phyloP scores from a whole-genome alignment of 202 grass and related monocot genomes.

The Musa balbisiana region DNA sequence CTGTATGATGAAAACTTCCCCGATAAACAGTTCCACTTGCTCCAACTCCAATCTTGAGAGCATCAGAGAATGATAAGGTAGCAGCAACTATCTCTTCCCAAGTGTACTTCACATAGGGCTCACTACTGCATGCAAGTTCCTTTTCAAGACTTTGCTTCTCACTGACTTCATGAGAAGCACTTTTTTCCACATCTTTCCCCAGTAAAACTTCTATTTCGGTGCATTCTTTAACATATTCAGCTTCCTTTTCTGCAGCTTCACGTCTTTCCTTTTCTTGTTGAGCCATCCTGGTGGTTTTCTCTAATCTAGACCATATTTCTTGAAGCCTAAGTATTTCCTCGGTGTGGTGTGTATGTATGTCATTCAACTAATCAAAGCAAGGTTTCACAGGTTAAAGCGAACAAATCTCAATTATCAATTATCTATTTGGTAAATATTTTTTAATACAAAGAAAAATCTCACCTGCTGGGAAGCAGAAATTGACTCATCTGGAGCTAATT shows the following conservation, averaged over 20 bases:
- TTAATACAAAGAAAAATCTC: slow-evolving; percentile 3
- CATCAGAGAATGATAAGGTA: slow-evolving; percentile 55
- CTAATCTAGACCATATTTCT: slow-evolving; percentile 41
- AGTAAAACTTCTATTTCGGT: not conserved
- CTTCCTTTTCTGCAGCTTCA: slow-evolving; percentile 31
- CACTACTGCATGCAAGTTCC: slow-evolving; percentile 31
- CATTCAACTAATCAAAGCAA: slow-evolving; percentile 34
- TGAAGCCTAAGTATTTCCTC: slow-evolving; percentile 43
- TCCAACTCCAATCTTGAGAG: slow-evolving; percentile 51
- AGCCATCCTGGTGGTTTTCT: slow-evolving; percentile 34
- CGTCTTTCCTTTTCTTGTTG: slow-evolving; percentile 42
- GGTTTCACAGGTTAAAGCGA: slow-evolving; percentile 6
- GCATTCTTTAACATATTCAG: slow-evolving; percentile 10
- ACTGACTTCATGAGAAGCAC: slow-evolving; percentile 24
- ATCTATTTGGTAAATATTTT: not conserved
- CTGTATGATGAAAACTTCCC: slow-evolving; percentile 50
- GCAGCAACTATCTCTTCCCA: slow-evolving; percentile 62
- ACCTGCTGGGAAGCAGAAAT: slow-evolving; percentile 36
- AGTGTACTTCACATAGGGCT: slow-evolving; percentile 49
- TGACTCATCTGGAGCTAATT: slow-evolving; percentile 35
- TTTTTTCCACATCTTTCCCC: slow-evolving; percentile 27
- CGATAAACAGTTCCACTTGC: slow-evolving; percentile 62
- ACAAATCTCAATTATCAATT: not conserved
- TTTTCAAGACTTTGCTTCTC: slow-evolving; percentile 45
- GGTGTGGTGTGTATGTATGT: slow-evolving; percentile 20